Evolutionary conservation across 2,329 filamentous ascomycete species (phyloP).

Genomic region (Hypoxylon sp.): DNA sequence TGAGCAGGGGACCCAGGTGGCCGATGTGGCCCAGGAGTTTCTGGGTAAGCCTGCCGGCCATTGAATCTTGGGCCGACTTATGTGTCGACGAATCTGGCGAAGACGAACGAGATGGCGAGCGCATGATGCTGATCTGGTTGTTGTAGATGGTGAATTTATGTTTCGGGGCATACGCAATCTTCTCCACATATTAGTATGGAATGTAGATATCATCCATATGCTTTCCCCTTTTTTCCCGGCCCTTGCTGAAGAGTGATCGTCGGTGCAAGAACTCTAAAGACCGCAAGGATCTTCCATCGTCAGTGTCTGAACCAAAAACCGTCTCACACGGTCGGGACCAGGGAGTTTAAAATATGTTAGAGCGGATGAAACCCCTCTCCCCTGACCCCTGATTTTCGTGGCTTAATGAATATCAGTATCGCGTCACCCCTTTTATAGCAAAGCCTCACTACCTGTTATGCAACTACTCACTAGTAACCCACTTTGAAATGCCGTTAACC

Average conservation of each 20-base stretch:
- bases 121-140: constrained; percentile 5
- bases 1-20: constrained; percentile 34
- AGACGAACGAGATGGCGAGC: constrained; percentile 3
- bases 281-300: constrained; percentile 27
- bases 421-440: background rate
- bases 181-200: constrained; percentile 39
- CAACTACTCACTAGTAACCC: constrained; percentile 1
- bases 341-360: constrained; percentile 21
- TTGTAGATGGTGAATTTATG: constrained; percentile 18
- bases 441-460: background rate
- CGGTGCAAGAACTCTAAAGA: constrained; percentile 36
- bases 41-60: constrained; percentile 42
- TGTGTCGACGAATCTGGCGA: constrained; percentile 3
- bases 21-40: constrained; percentile 43
- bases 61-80: constrained; percentile 18
- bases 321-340: constrained; percentile 8
- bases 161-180: constrained; percentile 39
- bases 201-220: constrained; percentile 24
- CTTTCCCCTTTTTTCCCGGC: constrained; percentile 27
- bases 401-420: constrained; percentile 11
- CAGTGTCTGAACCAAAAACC: constrained; percentile 13
- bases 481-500: constrained; percentile 16
- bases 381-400: constrained; percentile 7
- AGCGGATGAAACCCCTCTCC: constrained; percentile 18
- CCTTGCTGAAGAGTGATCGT: constrained; percentile 30